These are phyloP conservation scores for Penicillium griseofulvum DNA, from an alignment of 2,329 filamentous ascomycete species.

Conservation along the genomic window DNA sequence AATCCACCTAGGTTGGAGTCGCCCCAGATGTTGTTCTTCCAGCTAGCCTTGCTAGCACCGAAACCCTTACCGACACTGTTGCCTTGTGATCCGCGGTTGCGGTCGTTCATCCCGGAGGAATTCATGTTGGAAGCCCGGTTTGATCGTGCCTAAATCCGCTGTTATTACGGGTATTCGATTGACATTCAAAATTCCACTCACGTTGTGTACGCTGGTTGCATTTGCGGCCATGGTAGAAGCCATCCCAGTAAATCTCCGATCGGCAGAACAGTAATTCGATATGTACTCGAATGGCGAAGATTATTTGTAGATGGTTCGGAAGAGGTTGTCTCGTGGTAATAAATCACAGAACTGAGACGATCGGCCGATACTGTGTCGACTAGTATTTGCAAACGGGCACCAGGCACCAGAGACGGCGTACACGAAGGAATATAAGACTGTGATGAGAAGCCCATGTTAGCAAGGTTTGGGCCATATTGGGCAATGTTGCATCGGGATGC, in stretches of 20 bases:
- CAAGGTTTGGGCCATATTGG: not conserved
- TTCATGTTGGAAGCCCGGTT: constrained; percentile 42
- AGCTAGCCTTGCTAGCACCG: constrained; percentile 42
- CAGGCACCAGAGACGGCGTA: constrained; percentile 30
- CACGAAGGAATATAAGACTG: constrained; percentile 29
- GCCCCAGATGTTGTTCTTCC: constrained; percentile 55
- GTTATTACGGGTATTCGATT: constrained; percentile 12
- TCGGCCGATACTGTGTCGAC: constrained; percentile 19
- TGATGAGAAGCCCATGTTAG: constrained; percentile 19
- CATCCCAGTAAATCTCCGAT: constrained; percentile 28
- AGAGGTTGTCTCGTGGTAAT: constrained; percentile 12
- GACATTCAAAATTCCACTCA: constrained; percentile 23
- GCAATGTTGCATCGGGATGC: not conserved
- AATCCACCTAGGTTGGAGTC: constrained; percentile 48
- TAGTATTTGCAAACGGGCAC: constrained; percentile 33
- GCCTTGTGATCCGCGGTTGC: constrained; percentile 37
- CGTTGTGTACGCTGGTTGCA: constrained; percentile 37
- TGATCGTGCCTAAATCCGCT: constrained; percentile 27
- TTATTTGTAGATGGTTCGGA: constrained; percentile 18
- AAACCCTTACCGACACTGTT: constrained; percentile 45
- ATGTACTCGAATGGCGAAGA: constrained; percentile 27
- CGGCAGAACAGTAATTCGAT: constrained; percentile 17
- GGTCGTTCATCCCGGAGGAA: constrained; percentile 37
- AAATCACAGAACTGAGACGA: constrained; percentile 21
- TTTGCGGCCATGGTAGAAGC: constrained; percentile 39